Percentiles rank a stretch among this genome's conserved stretches.
Evolutionary conservation across 768 basidiomycete species (phyloP).

Genomic region (Tulasnella calospora): DNA sequence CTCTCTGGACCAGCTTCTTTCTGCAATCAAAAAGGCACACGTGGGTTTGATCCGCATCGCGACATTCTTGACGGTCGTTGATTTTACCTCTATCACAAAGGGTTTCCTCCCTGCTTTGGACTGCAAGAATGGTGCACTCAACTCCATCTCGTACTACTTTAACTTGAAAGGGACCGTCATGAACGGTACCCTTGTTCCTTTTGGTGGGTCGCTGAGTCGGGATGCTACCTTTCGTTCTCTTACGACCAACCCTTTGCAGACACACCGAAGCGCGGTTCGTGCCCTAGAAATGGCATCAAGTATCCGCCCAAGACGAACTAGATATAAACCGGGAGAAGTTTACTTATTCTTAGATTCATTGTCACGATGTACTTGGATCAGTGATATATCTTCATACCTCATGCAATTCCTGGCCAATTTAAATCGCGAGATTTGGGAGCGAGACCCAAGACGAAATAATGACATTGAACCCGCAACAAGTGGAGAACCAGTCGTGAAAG

Average conservation of each 20-base stretch:
- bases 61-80: not conserved
- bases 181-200: conserved; percentile 45
- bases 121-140: conserved; percentile 41
- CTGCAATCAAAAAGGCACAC: not conserved
- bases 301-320: not conserved
- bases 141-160: conserved; percentile 56
- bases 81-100: conserved; percentile 31
- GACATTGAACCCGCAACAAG: no score
- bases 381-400: no score
- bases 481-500: no score
- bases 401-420: no score
- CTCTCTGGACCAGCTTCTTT: not conserved
- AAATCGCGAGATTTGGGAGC: no score
- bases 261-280: not conserved
- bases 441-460: no score
- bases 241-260: not conserved
- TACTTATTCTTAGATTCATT: no score
- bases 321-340: not conserved
- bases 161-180: conserved; percentile 46
- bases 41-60: not conserved
- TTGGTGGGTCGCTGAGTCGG: not conserved
- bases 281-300: not conserved
- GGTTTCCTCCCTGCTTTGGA: conserved; percentile 48
- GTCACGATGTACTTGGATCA: no score
- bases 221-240: not conserved